Conservation (phyloP, 495 filamentous ascomycete genomes). For the Physcia stellaris region DNA sequence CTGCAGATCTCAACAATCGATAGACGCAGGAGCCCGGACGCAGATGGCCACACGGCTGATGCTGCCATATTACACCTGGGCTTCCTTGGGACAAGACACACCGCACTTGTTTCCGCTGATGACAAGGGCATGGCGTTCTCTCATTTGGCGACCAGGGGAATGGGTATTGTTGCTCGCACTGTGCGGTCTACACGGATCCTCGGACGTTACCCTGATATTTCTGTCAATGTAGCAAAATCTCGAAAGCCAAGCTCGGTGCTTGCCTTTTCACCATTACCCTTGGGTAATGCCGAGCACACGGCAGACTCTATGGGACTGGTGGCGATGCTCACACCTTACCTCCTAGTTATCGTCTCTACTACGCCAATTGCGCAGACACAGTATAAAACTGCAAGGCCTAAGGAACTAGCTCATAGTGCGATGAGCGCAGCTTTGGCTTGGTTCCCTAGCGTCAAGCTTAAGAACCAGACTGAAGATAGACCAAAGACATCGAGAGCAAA, state of each 20-base stretch:
- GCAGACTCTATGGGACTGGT: slow-evolving; percentile 85
- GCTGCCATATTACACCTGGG: slow-evolving; percentile 74
- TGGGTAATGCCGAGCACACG: slow-evolving; percentile 80
- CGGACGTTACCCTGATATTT: slow-evolving; percentile 67
- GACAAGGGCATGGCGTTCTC: slow-evolving; percentile 96
- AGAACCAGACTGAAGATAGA: slow-evolving; percentile 44
- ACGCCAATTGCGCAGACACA: slow-evolving; percentile 93
- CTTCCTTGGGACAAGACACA: slow-evolving; percentile 90
- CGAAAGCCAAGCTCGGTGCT: slow-evolving; percentile 92
- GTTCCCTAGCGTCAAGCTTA: slow-evolving; percentile 92
- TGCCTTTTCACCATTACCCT: slow-evolving; percentile 76
- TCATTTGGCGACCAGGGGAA: slow-evolving; percentile 82
- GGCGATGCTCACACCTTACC: slow-evolving; percentile 89
- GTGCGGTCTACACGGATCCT: slow-evolving; percentile 85
- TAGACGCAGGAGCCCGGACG: slow-evolving; percentile 43
- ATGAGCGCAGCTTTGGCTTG: slow-evolving; percentile 90
- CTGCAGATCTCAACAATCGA: slow-evolving; percentile 73
- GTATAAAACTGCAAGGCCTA: slow-evolving; percentile 79
- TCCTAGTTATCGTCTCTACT: slow-evolving; percentile 91
- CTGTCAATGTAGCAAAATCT: slow-evolving; percentile 41
- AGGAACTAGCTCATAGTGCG: slow-evolving; percentile 79
- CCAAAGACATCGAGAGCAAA: slow-evolving; percentile 56
- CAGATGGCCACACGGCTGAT: slow-evolving; percentile 72
- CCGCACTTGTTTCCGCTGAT: slow-evolving; percentile 94
- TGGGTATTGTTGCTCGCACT: slow-evolving; percentile 69